Evolutionary conservation across 371 early-diverging fungal species (phyloP).

Genomic region (Dipsacomyces acuminosporus): DNA sequence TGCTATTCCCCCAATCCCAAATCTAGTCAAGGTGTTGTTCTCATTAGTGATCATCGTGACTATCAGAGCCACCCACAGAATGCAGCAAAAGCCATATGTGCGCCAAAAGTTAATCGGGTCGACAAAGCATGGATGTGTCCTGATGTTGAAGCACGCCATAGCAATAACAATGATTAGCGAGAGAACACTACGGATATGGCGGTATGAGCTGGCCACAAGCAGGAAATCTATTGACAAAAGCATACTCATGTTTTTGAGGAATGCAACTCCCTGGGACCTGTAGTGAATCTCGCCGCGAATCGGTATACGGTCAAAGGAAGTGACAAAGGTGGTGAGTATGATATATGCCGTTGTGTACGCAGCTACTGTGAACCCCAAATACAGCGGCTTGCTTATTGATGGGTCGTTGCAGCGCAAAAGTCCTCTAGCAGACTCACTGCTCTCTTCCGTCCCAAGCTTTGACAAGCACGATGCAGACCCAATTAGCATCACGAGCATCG

Average conservation of each 20-base stretch:
- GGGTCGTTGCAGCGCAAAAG: slow-evolving; percentile 54
- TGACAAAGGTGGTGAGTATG: slow-evolving; percentile 61
- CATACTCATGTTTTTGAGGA: slow-evolving; percentile 66
- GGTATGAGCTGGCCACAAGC: slow-evolving; percentile 41
- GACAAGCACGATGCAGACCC: slow-evolving; percentile 48
- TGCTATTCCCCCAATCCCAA: slow-evolving; percentile 25
- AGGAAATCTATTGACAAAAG: slow-evolving; percentile 49
- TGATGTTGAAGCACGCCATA: slow-evolving; percentile 48
- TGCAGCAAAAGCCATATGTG: slow-evolving; percentile 37
- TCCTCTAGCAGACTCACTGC: slow-evolving; percentile 43
- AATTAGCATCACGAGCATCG: slow-evolving; percentile 46
- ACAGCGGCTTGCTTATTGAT: slow-evolving; percentile 51
- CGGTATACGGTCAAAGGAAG: slow-evolving; percentile 66
- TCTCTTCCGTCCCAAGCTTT: slow-evolving; percentile 36
- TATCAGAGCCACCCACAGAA: slow-evolving; percentile 44
- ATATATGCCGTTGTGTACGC: slow-evolving; percentile 63
- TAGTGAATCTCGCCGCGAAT: slow-evolving; percentile 65
- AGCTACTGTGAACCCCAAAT: slow-evolving; percentile 57
- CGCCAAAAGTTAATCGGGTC: slow-evolving; percentile 48
- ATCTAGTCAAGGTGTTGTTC: slow-evolving; percentile 12
- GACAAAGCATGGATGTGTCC: slow-evolving; percentile 49
- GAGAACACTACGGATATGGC: slow-evolving; percentile 45
- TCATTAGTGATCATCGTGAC: slow-evolving; percentile 47
- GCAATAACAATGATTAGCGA: slow-evolving; percentile 46
- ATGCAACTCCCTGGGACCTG: slow-evolving; percentile 63